Evolutionary conservation across 2,329 filamentous ascomycete genomes (phyloP).

Genomic region (Monosporascus cannonballus): DNA sequence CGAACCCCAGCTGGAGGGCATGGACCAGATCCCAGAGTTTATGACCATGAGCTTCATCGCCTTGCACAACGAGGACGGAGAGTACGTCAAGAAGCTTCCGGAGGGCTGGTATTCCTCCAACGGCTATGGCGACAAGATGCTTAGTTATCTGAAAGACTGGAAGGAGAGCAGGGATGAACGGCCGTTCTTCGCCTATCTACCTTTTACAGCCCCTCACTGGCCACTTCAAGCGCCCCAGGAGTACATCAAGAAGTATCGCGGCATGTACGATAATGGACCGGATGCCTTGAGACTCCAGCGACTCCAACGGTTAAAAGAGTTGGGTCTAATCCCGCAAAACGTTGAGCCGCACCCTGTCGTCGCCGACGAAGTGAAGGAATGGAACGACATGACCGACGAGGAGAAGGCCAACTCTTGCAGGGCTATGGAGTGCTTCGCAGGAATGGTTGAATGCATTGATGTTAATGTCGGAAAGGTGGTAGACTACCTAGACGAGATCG

Average conservation of each 20-base stretch:
- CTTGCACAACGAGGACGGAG: conserved; percentile 31
- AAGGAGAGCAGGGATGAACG: conserved; percentile 25
- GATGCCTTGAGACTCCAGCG: conserved; percentile 47
- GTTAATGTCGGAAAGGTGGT: conserved; percentile 53
- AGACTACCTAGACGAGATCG: conserved; percentile 46
- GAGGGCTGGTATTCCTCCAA: conserved; percentile 49
- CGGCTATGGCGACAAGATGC: conserved; percentile 45
- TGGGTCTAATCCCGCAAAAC: conserved; percentile 47
- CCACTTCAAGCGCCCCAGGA: conserved; percentile 53
- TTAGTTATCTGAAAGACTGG: conserved; percentile 44
- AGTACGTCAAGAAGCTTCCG: conserved; percentile 36
- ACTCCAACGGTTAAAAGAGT: conserved; percentile 47
- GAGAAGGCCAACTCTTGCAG: conserved; percentile 41
- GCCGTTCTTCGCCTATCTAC: conserved; percentile 55
- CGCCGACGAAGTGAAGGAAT: conserved; percentile 40
- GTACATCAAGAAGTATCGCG: conserved; percentile 50
- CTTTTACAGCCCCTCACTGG: conserved; percentile 60
- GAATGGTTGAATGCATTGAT: conserved; percentile 59
- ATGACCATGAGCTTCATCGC: conserved; percentile 34
- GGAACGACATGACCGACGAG: conserved; percentile 39
- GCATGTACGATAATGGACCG: conserved; percentile 55
- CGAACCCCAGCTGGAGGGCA: conserved; percentile 34
- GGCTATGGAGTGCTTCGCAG: conserved; percentile 58
- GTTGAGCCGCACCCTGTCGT: conserved; percentile 46
- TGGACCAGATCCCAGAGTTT: conserved; percentile 33